Conservation (phyloP, 805 yeast species). For the Priceomyces melissophilus region DNA sequence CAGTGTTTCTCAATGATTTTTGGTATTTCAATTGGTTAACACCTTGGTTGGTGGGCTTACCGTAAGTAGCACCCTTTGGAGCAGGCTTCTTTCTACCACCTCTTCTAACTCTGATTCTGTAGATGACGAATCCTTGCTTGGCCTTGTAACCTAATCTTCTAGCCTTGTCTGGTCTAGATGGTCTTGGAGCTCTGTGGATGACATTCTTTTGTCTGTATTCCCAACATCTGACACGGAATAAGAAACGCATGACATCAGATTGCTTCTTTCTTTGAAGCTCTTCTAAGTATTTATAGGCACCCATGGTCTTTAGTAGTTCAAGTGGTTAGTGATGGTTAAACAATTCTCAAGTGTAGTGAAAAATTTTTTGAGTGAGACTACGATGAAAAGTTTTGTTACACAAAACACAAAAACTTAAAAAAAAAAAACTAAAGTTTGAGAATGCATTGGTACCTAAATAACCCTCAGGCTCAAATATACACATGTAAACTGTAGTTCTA, state of each 20-base stretch:
- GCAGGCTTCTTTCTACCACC: constrained; percentile 99
- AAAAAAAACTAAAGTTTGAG: no score
- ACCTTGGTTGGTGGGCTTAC: constrained; percentile 99
- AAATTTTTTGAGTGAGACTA: constrained; percentile 2
- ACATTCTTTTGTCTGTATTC: constrained; percentile 99
- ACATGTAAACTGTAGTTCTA: no score
- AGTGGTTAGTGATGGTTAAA: not conserved
- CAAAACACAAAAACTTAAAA: not conserved
- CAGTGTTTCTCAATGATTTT: constrained; percentile 95
- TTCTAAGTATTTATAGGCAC: constrained; percentile 99
- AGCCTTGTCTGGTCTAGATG: constrained; percentile 99
- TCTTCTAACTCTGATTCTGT: constrained; percentile 98
- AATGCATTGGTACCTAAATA: no score
- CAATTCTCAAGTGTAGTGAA: not conserved
- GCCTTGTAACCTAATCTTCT: constrained; percentile 99
- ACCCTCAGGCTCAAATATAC: no score
- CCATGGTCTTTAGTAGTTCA: constrained; percentile 53
- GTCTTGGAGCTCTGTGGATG: constrained; percentile 98
- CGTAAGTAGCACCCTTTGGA: constrained; percentile 99
- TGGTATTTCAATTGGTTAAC: constrained; percentile 99
- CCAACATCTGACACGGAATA: constrained; percentile 99
- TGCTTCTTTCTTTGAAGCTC: constrained; percentile 99
- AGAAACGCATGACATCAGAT: constrained; percentile 98
- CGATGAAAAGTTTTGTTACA: not conserved
- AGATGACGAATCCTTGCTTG: constrained; percentile 98